Base-by-base conservation (phyloP, 75 land plant genomes). In the Pinus tabuliformis region DNA sequence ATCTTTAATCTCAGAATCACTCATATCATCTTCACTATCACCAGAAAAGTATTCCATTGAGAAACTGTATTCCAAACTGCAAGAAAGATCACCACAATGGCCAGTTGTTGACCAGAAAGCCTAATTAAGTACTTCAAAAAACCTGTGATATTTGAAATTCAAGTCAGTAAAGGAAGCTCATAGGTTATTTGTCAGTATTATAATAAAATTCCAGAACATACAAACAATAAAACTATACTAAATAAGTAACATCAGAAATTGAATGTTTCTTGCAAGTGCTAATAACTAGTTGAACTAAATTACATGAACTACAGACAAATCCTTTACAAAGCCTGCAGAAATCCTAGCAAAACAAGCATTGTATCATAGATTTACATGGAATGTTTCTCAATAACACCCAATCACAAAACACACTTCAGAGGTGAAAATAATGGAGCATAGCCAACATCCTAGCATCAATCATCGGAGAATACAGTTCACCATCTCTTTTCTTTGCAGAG, bases 1-100 rank as follows among this genome's bases (percentile, higher is more conserved):
- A 18, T 84, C 83, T 12, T 81, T 88, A 5, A 80, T 80, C 39
- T 92, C 94, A 28, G 87, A 85, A 13, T 88, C 92, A 80, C 89
- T 89, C 5, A 83, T 58, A 15, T 85, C 96, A 65, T 30, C 64
- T 24, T 62, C 64, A 62, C 64, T 62, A 22, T 62, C 64, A 62
- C 33, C 15, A 14, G 33, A 24, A 26, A 62, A 62, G 30, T 49
- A 49, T 49, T 11, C 64, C 33, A 62, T 62, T 62, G 64, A 15
- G 28, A 62, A 26, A 26, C 33, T 49, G 54, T 62, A 26, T 1
- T 62, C 21, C 33, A 26, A 26, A 62, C 30, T 30, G 28, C 15
- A 26, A 62, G 54, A 1, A 26, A 24, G 30, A 26, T 28, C 15
- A 28, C 16, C 4, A 9, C 12, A 28, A 26, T 62, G 36, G 33